Conservation (phyloP, 2,329 filamentous ascomycete species). For the Conoideocrella luteorostrata region DNA sequence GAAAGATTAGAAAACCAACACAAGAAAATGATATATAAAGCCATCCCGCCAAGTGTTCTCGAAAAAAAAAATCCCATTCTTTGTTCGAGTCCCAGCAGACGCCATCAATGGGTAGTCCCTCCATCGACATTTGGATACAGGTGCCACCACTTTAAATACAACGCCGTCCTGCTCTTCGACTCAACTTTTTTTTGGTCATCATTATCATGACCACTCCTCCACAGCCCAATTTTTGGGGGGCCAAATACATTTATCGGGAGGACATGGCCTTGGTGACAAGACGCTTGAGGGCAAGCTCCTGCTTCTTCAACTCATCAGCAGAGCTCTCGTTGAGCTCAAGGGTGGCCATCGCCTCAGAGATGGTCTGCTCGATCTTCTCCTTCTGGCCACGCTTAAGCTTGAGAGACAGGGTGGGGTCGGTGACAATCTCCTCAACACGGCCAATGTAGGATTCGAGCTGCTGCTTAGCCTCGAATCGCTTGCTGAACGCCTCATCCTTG, state of each 20-base stretch:
- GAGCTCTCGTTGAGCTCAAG: slow-evolving; percentile 90
- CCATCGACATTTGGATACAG: slow-evolving; percentile 7
- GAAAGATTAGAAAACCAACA: slow-evolving; percentile 11
- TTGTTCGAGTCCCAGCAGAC: slow-evolving; percentile 7
- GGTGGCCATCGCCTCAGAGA: slow-evolving; percentile 95
- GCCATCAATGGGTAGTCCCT: slow-evolving; percentile 5
- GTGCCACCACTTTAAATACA: slow-evolving; percentile 8
- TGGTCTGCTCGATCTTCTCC: slow-evolving; percentile 97
- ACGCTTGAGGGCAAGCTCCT: slow-evolving; percentile 96
- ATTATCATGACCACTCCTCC: slow-evolving; percentile 1
- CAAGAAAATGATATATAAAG: slow-evolving; percentile 11
- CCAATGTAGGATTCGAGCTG: slow-evolving; percentile 99
- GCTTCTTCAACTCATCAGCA: slow-evolving; percentile 98
- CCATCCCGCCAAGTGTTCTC: slow-evolving; percentile 4
- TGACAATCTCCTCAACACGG: slow-evolving; percentile 97
- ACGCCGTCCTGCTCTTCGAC: slow-evolving; percentile 7
- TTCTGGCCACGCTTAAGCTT: slow-evolving; percentile 99
- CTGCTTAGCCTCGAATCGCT: slow-evolving; percentile 98
- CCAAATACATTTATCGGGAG: slow-evolving; percentile 59
- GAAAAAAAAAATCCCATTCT: neutral
- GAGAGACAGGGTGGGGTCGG: slow-evolving; percentile 88
- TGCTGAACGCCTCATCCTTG: slow-evolving; percentile 97
- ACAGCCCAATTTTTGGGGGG: neutral
- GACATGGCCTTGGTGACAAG: slow-evolving; percentile 98
- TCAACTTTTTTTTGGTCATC: slow-evolving; percentile 6